phyloP scores from a whole-genome alignment of 148 eudicot genomes.

The Beta vulgaris region DNA sequence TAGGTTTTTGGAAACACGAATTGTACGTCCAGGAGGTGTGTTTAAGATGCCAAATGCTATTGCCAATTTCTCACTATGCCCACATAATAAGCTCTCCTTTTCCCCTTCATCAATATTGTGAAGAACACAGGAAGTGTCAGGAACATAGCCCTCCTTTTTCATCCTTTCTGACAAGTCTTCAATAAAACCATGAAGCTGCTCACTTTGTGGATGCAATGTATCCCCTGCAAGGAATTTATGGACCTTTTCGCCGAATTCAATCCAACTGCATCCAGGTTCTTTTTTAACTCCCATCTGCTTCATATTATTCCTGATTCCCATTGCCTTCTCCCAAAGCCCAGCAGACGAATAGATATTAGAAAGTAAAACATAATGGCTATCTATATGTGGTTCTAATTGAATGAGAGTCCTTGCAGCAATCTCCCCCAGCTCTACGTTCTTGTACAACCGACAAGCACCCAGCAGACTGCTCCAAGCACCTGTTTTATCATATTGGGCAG shows the following conservation, averaged over 20 bases:
- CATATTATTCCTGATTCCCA: slow-evolving; percentile 59
- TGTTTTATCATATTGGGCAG: slow-evolving; percentile 43
- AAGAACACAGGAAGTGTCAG: slow-evolving; percentile 67
- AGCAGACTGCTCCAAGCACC: slow-evolving; percentile 79
- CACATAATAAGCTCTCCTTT: slow-evolving; percentile 52
- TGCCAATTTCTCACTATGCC: slow-evolving; percentile 59
- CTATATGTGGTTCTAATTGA: slow-evolving; percentile 58
- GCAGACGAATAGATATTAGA: slow-evolving; percentile 71
- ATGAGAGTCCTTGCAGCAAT: slow-evolving; percentile 60
- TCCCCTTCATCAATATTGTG: slow-evolving; percentile 51
- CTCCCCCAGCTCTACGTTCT: slow-evolving; percentile 70
- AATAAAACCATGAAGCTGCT: slow-evolving; percentile 39
- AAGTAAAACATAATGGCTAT: slow-evolving; percentile 71
- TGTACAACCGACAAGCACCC: slow-evolving; percentile 76
- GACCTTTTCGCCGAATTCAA: slow-evolving; percentile 59
- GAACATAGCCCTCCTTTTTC: slow-evolving; percentile 64
- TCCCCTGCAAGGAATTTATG: slow-evolving; percentile 74
- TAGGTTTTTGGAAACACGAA: slow-evolving; percentile 63
- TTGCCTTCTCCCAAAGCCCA: slow-evolving; percentile 69
- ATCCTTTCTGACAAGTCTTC: slow-evolving; percentile 43
- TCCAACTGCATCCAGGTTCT: slow-evolving; percentile 92
- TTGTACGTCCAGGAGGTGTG: slow-evolving; percentile 49
- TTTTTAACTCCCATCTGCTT: slow-evolving; percentile 62
- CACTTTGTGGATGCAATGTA: slow-evolving; percentile 53
- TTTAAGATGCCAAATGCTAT: slow-evolving; percentile 56